Percentiles rank a stretch among this genome's conserved stretches.
Conservation (phyloP, 441 rosid species). For the Capsella rubella region DNA sequence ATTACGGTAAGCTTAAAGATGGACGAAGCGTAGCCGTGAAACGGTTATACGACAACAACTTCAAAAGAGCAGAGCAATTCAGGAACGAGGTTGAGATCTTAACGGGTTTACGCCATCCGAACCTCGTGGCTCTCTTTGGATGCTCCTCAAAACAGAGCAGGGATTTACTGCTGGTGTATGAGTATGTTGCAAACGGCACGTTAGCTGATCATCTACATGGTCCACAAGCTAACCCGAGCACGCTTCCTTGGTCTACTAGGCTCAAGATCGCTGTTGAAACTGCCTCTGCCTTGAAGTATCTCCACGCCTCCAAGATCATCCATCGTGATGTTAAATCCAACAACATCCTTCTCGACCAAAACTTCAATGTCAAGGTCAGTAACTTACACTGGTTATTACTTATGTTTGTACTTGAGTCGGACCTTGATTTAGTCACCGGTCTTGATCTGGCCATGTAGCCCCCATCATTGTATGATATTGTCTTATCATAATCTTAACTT, state of each 20-base stretch:
- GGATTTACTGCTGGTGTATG: constrained; percentile 83
- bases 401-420: not conserved
- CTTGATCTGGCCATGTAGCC: not conserved
- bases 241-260: constrained; percentile 68
- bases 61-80: constrained; percentile 78
- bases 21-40: constrained; percentile 91
- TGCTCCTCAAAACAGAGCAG: constrained; percentile 87
- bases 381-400: constrained; percentile 10
- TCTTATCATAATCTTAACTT: constrained; percentile 8
- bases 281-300: constrained; percentile 75
- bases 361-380: constrained; percentile 58
- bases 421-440: too few relatives aligned
- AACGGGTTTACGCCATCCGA: constrained; percentile 67
- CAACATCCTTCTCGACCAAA: constrained; percentile 75
- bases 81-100: constrained; percentile 84
- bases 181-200: constrained; percentile 86
- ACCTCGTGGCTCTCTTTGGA: constrained; percentile 85
- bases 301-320: constrained; percentile 73
- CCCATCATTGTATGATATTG: not conserved
- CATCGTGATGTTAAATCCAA: constrained; percentile 90
- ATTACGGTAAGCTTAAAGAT: constrained; percentile 81
- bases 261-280: constrained; percentile 83
- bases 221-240: constrained; percentile 57
- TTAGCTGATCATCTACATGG: constrained; percentile 90
- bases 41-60: constrained; percentile 79